These are phyloP conservation scores for Castanospermum australe DNA, from an alignment of 306 rosid species.

Conservation along the genomic window DNA sequence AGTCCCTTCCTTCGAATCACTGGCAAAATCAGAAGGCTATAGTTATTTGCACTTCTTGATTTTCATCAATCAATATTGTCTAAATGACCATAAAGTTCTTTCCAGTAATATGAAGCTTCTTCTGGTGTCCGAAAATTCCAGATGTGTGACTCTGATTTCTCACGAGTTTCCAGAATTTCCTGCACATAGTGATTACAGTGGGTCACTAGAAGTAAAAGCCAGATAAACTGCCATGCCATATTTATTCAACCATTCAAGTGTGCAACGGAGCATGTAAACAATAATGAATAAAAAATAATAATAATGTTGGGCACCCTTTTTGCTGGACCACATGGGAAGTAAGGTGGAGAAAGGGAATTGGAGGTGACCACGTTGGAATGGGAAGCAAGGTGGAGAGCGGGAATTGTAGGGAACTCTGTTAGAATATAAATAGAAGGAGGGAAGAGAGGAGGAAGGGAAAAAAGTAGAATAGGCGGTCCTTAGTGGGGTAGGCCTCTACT, in stretches of 20 bases:
- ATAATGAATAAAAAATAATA: background rate
- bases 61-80: conserved; percentile 48
- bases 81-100: conserved; percentile 55
- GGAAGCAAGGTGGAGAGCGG: no score
- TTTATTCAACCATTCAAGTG: background rate
- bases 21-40: background rate
- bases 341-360: no score
- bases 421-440: no score
- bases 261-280: background rate
- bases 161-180: conserved; percentile 77
- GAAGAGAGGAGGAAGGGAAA: no score
- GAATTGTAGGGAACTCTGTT: no score
- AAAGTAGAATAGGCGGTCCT: no score
- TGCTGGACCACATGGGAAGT: no score
- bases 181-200: conserved; percentile 38
- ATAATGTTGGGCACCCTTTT: no score
- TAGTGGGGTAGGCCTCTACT: no score
- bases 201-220: conserved; percentile 1
- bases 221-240: background rate
- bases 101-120: conserved; percentile 71
- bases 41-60: background rate
- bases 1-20: background rate
- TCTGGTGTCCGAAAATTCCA: conserved; percentile 77
- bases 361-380: no score
- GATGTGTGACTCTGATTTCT: conserved; percentile 61